These are phyloP conservation scores for Platanthera guangdongensis DNA, from an alignment of 106 monocot species.

Conservation along the genomic window DNA sequence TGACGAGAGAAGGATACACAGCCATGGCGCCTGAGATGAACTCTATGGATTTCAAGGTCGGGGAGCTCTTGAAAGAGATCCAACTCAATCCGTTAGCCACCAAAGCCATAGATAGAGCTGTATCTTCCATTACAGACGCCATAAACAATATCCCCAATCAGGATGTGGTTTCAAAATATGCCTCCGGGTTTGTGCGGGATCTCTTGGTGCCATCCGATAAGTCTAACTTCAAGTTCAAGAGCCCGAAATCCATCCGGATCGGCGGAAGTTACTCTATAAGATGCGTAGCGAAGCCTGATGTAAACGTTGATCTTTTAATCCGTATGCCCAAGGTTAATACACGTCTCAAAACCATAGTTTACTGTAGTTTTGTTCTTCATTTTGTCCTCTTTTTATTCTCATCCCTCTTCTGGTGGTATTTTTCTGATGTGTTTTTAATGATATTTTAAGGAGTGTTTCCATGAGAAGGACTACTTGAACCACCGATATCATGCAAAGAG, in stretches of 20 bases:
- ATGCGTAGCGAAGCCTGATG: constrained; percentile 62
- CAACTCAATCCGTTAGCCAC: constrained; percentile 24
- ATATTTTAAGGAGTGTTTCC: constrained; percentile 40
- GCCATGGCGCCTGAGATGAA: constrained; percentile 5
- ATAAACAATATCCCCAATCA: constrained; percentile 46
- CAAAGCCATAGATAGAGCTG: constrained; percentile 28
- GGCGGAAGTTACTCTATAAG: constrained; percentile 61
- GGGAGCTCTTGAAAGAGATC: constrained; percentile 57
- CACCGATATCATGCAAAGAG: constrained; percentile 94
- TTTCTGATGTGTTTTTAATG: not conserved
- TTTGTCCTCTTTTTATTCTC: not conserved
- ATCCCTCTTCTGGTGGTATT: not conserved
- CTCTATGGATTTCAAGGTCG: constrained; percentile 47
- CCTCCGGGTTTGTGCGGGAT: constrained; percentile 46
- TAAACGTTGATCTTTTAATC: constrained; percentile 65
- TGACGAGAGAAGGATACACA: not conserved
- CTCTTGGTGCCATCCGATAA: constrained; percentile 41
- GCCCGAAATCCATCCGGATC: constrained; percentile 43
- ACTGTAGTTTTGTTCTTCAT: not conserved
- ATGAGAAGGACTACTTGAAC: constrained; percentile 74
- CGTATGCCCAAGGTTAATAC: constrained; percentile 75
- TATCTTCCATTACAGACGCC: constrained; percentile 43
- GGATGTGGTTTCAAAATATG: constrained; percentile 23
- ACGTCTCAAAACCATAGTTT: not conserved
- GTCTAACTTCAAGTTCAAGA: constrained; percentile 45